A percentile compares a stretch with the other conserved stretches of the same genome.
phyloP scores from a whole-genome alignment of 108 stramenopile genomes.

The Cylindrotheca closterium region DNA sequence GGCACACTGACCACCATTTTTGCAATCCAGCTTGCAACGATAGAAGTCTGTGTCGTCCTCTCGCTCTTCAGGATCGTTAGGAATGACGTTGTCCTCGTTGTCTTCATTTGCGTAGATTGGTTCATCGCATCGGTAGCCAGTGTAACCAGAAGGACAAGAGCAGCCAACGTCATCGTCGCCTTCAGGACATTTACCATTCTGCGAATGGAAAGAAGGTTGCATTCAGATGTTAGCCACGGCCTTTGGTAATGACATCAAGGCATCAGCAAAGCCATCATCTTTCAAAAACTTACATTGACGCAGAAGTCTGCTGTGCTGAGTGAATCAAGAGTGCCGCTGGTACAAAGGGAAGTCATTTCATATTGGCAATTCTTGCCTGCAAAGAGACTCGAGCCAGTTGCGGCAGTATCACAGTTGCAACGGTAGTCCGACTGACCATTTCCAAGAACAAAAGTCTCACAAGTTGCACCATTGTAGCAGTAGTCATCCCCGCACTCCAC shows the following conservation, averaged over 20 bases:
- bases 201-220: no score
- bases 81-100: conserved; percentile 2
- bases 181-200: conserved; percentile 22
- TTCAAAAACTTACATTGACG: no score
- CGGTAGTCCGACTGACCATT: conserved; percentile 7
- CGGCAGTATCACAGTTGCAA: conserved; percentile 29
- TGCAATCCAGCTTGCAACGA: conserved; percentile 25
- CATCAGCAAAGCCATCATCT: no score
- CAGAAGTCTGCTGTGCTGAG: conserved; percentile 18
- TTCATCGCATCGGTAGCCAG: conserved; percentile 10
- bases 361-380: conserved; percentile 35
- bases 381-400: conserved; percentile 9
- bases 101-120: conserved; percentile 7
- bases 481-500: conserved; percentile 12
- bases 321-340: background rate
- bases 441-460: background rate
- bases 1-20: conserved; percentile 36
- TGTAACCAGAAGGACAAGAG: conserved; percentile 10
- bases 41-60: background rate
- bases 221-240: no score
- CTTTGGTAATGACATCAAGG: no score
- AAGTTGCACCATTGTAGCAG: conserved; percentile 29
- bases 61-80: background rate
- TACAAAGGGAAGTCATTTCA: conserved; percentile 13
- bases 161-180: background rate